Evolutionary conservation across 2,329 filamentous ascomycete species (phyloP).

Genomic region (Colletotrichum sp.): DNA sequence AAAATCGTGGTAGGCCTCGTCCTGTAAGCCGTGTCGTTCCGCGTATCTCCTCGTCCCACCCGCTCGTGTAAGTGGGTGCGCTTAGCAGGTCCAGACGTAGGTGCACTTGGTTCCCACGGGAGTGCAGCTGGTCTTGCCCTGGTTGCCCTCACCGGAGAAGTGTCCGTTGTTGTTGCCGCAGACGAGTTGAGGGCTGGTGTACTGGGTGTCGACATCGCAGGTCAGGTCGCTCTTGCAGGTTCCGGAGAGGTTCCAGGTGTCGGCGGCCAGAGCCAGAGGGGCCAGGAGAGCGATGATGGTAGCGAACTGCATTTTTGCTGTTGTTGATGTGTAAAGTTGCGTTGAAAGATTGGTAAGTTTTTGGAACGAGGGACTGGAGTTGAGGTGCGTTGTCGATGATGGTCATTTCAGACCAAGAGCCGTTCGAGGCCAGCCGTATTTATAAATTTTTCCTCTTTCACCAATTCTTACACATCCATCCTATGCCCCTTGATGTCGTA

Average conservation of each 20-base stretch:
- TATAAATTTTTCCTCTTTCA: not conserved
- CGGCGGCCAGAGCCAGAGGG: not conserved
- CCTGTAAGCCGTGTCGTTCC: not conserved
- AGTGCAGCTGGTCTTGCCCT: not conserved
- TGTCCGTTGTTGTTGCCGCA: not conserved
- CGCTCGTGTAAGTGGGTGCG: not conserved
- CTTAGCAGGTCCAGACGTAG: not conserved
- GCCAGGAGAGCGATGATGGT: not conserved
- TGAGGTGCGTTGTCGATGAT: not conserved
- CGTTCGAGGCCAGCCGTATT: too few relatives aligned
- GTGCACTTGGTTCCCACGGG: not conserved
- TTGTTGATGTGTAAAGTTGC: not conserved
- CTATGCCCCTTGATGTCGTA: rapidly evolving
- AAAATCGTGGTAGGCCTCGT: not conserved
- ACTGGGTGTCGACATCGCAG: not conserved
- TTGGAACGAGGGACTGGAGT: not conserved
- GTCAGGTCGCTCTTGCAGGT: not conserved
- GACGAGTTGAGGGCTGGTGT: not conserved
- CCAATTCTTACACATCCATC: rapidly evolving
- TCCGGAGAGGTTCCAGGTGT: not conserved
- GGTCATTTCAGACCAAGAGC: not conserved
- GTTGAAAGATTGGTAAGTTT: not conserved
- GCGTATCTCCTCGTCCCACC: not conserved
- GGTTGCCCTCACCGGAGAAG: not conserved
- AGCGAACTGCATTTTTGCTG: not conserved